Percentiles rank a stretch among this genome's conserved stretches.
phyloP scores from a whole-genome alignment of 352 stramenopile genomes.

The Phytopythium helicoides region DNA sequence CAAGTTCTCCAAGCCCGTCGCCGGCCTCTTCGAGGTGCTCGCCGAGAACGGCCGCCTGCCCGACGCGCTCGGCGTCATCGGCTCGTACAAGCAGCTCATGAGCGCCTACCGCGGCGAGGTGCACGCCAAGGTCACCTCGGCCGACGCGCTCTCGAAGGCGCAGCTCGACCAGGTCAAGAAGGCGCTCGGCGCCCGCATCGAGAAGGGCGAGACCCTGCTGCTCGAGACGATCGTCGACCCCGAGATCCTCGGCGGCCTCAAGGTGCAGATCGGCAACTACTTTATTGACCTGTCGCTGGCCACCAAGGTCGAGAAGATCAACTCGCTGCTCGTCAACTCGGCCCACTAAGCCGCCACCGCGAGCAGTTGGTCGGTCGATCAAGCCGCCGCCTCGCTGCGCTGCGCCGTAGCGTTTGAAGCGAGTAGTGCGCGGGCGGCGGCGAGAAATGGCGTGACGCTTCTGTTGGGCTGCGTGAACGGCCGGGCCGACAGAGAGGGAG shows the following conservation, averaged over 20 bases:
- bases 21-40: conserved; percentile 95
- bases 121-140: conserved; percentile 95
- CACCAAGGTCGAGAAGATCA: conserved; percentile 95
- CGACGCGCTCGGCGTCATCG: conserved; percentile 86
- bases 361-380: conserved; percentile 2
- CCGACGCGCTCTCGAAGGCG: conserved; percentile 90
- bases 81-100: conserved; percentile 93
- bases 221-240: conserved; percentile 92
- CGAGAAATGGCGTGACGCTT: conserved; percentile 1
- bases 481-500: background rate
- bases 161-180: conserved; percentile 94
- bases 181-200: conserved; percentile 85
- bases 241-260: conserved; percentile 94
- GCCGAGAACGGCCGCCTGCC: conserved; percentile 95
- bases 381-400: background rate
- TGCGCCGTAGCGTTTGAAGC: background rate
- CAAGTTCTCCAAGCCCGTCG: conserved; percentile 93
- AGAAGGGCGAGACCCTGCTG: conserved; percentile 91
- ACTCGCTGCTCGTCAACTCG: conserved; percentile 76
- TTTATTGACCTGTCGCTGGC: conserved; percentile 97
- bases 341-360: conserved; percentile 31
- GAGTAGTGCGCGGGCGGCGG: too few relatives aligned
- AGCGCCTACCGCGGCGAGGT: conserved; percentile 94
- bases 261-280: conserved; percentile 97
- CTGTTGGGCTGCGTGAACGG: conserved; percentile 1